Percentiles rank a stretch among this genome's conserved stretches.
Conservation (phyloP, 2,329 filamentous ascomycete species). For the Talaromyces sp. region DNA sequence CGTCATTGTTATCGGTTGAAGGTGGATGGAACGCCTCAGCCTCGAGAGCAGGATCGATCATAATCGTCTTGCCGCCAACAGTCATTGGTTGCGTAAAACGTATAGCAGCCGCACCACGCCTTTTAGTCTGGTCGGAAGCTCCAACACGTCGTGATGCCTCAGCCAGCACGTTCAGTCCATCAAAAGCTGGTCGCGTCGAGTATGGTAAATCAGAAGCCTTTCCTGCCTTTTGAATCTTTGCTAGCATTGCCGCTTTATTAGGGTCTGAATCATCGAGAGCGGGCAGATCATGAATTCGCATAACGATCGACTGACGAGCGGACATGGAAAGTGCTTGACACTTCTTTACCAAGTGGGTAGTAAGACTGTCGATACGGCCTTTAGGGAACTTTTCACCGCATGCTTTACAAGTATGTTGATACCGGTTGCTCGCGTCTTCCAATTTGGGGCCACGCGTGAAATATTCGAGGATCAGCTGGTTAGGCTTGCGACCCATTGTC, state of each 20-base stretch:
- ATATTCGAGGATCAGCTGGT: constrained; percentile 79
- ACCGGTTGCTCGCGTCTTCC: constrained; percentile 84
- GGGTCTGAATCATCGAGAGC: constrained; percentile 45
- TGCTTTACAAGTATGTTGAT: constrained; percentile 83
- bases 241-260: constrained; percentile 38
- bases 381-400: constrained; percentile 89
- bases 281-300: constrained; percentile 67
- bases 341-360: constrained; percentile 77
- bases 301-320: constrained; percentile 70
- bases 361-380: constrained; percentile 78
- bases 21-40: constrained; percentile 39
- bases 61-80: constrained; percentile 40
- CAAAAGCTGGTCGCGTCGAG: constrained; percentile 60
- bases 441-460: constrained; percentile 84
- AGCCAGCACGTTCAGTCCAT: constrained; percentile 78
- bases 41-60: constrained; percentile 43
- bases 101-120: constrained; percentile 28
- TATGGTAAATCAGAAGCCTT: constrained; percentile 42
- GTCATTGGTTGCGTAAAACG: constrained; percentile 40
- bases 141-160: constrained; percentile 81
- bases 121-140: constrained; percentile 46
- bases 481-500: constrained; percentile 77
- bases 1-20: constrained; percentile 28
- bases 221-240: constrained; percentile 32
- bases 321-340: constrained; percentile 73